Conservation (phyloP, 495 filamentous ascomycete genomes). For the Schizothecium vesticola region DNA sequence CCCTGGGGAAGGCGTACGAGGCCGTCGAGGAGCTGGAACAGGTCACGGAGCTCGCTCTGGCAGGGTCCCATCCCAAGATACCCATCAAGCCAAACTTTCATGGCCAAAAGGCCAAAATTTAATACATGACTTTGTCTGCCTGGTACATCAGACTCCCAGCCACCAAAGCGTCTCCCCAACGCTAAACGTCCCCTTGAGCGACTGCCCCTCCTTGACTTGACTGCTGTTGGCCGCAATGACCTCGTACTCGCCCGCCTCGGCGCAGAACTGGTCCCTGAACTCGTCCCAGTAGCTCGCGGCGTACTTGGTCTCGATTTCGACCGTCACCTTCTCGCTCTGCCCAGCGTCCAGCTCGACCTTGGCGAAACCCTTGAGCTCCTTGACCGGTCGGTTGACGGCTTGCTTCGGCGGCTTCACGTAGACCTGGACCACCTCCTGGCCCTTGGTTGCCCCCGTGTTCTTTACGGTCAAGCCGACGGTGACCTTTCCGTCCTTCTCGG, state of each 20-base stretch:
- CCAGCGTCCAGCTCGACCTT: conserved; percentile 63
- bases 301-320: conserved; percentile 54
- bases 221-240: conserved; percentile 52
- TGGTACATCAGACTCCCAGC: conserved; percentile 34
- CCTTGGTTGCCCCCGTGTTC: conserved; percentile 59
- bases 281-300: conserved; percentile 70
- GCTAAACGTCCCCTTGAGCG: conserved; percentile 43
- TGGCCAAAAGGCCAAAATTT: conserved; percentile 36
- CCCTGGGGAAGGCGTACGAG: conserved; percentile 68
- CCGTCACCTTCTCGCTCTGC: conserved; percentile 52
- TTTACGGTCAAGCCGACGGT: conserved; percentile 40
- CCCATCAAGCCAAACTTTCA: conserved; percentile 34
- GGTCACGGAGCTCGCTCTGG: conserved; percentile 45
- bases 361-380: conserved; percentile 68
- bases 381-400: conserved; percentile 52
- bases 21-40: conserved; percentile 54
- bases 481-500: conserved; percentile 29
- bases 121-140: not conserved
- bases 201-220: conserved; percentile 33
- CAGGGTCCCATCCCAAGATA: conserved; percentile 41
- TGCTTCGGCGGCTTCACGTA: conserved; percentile 38
- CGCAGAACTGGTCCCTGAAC: conserved; percentile 57
- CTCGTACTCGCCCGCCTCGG: conserved; percentile 59
- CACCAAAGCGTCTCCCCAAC: conserved; percentile 57
- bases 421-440: conserved; percentile 66